A percentile compares a stretch with the other conserved stretches of the same genome.
Evolutionary conservation across 768 basidiomycete genomes (phyloP).

Genomic region (Rickenella mellea): DNA sequence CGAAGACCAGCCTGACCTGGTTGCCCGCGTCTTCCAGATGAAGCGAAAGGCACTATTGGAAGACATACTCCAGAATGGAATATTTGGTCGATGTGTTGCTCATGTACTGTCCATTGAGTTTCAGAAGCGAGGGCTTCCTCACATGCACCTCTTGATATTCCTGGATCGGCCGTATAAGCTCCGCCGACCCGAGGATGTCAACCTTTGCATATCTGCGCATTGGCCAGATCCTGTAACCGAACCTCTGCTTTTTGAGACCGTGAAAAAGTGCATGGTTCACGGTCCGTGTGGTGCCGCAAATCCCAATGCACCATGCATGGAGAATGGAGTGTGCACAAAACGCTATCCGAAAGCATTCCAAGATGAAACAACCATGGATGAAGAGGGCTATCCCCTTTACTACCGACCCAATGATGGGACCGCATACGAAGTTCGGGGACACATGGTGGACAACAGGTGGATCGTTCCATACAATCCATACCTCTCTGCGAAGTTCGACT

Average conservation of each 20-base stretch:
- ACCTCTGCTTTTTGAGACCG: conserved; percentile 29
- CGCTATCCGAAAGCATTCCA: conserved; percentile 32
- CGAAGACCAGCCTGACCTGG: conserved; percentile 37
- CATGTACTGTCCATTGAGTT: conserved; percentile 47
- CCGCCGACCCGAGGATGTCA: conserved; percentile 23
- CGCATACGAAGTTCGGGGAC: conserved; percentile 13
- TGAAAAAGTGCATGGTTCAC: conserved; percentile 20
- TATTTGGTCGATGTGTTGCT: conserved; percentile 33
- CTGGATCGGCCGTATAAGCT: conserved; percentile 25
- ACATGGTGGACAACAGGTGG: conserved; percentile 27
- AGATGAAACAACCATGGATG: conserved; percentile 22
- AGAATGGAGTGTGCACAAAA: conserved; percentile 31
- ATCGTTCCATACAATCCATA: conserved; percentile 33
- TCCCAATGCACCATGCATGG: too few species aligned
- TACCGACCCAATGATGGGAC: conserved; percentile 24
- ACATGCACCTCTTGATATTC: conserved; percentile 42
- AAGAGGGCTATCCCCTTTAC: conserved; percentile 33
- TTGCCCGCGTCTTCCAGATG: conserved; percentile 32
- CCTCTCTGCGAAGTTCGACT: conserved; percentile 25
- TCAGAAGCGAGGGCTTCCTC: conserved; percentile 47
- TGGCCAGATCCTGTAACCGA: conserved; percentile 31
- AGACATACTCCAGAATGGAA: conserved; percentile 23
- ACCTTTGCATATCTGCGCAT: conserved; percentile 29
- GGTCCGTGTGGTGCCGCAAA: too few species aligned
- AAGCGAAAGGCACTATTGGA: conserved; percentile 29